Base-by-base conservation (phyloP, 2,329 filamentous ascomycete genomes). In the Pseudofabraea citricarpa region DNA sequence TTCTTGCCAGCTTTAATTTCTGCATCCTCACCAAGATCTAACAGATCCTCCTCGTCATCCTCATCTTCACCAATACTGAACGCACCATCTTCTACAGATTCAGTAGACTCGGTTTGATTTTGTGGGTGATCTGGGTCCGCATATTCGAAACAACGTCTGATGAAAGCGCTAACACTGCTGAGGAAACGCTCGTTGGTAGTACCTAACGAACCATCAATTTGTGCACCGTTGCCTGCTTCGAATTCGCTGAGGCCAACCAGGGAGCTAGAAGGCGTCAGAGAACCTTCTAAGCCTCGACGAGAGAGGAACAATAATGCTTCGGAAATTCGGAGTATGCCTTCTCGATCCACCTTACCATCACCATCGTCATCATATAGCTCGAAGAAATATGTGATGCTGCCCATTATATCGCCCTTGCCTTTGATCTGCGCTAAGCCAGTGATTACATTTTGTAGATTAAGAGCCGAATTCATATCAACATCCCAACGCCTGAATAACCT, bases 311-410 rank as follows among this genome's bases (percentile, higher is more conserved):
- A 71, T 23, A 98, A 71, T 0, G 91, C 89, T 65, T 98, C 93
- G 0, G 90, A 96, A 60, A 98, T 97, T 36, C 90, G 77, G 35
- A 98, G 66, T 45, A 98, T 98, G 5, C 93, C 93, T 64, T 98
- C 93, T 9, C 93, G 81, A 58, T 97, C 93, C 5, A 98, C 90
- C 55, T 81, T 89, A 20, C 93, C 93, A 60, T 95, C 90, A 1
- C 82, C 79, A 56, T 91, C 85, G 53, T 98, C 91, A 60, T 98
- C 93, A 63, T 97, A 96, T 0, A 98, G 78, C 58, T 96, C 88
- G 56, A 98, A 98, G 64, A 98, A 97, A 66, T 97, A 97, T 47
- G 83, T 93, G 59, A 98, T 97, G 46, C 87, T 93, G 22, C 88
- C 88, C 91, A 98, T 96, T 53, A 98, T 96, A 64, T 98, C 93